Percentiles rank a stretch among this genome's conserved stretches.
Evolutionary conservation across 202 grass and related monocot genomes (phyloP).

Genomic region (Musa balbisiana): DNA sequence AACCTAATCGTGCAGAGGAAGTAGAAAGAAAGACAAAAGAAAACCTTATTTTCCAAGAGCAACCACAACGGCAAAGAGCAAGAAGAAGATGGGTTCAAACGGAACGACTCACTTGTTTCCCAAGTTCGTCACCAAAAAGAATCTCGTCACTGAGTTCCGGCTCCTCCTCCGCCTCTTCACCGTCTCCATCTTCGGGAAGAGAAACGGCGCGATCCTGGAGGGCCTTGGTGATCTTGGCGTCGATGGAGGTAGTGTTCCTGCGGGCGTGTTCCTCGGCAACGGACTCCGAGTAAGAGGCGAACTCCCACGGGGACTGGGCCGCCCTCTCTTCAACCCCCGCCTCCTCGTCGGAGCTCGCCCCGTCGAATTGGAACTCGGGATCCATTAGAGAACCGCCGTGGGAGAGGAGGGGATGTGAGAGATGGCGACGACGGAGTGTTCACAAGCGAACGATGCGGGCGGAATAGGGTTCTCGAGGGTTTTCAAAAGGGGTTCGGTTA

Average conservation of each 20-base stretch:
- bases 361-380: conserved; percentile 57
- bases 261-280: conserved; percentile 55
- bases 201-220: conserved; percentile 30
- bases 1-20: neutral
- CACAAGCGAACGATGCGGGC: no score
- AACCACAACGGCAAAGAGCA: neutral
- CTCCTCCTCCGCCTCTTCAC: conserved; percentile 10
- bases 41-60: neutral
- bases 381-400: conserved; percentile 36
- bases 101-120: conserved; percentile 30
- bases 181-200: conserved; percentile 22
- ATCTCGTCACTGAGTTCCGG: conserved; percentile 16
- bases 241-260: conserved; percentile 54
- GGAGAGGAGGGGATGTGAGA: neutral
- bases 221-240: conserved; percentile 60
- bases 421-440: no score
- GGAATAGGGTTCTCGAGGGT: no score
- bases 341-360: conserved; percentile 41
- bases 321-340: neutral
- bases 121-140: conserved; percentile 28
- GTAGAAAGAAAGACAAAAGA: neutral
- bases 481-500: no score
- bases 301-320: conserved; percentile 79
- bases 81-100: neutral
- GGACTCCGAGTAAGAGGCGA: conserved; percentile 56